Conservation (phyloP, 495 filamentous ascomycete species). For the Darksidea phi region DNA sequence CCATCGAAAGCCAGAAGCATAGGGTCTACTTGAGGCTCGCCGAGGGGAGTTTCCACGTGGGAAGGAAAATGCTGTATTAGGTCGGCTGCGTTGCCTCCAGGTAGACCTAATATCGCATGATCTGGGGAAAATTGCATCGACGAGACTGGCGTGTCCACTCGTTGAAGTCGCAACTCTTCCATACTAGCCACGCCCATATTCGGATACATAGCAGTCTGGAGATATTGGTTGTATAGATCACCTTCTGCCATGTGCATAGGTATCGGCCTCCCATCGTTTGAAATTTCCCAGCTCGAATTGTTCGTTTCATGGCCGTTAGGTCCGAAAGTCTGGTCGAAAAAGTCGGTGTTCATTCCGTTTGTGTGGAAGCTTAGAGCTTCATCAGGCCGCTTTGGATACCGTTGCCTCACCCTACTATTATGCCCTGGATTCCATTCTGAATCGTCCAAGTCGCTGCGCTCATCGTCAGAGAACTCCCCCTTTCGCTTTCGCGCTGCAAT, state of each 20-base stretch:
- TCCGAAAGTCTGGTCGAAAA: conserved; percentile 16
- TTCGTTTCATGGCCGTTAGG: conserved; percentile 38
- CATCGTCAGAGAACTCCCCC: conserved; percentile 37
- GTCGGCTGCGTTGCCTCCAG: conserved; percentile 56
- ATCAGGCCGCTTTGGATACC: conserved; percentile 6
- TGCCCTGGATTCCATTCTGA: conserved; percentile 37
- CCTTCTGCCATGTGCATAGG: conserved; percentile 55
- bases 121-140: conserved; percentile 33
- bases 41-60: conserved; percentile 28
- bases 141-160: conserved; percentile 27
- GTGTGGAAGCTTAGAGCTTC: conserved; percentile 12
- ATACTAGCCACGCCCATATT: conserved; percentile 24
- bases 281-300: conserved; percentile 60
- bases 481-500: conserved; percentile 53
- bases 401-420: conserved; percentile 8
- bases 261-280: conserved; percentile 60
- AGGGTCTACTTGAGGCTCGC: conserved; percentile 40
- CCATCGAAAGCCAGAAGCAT: conserved; percentile 34
- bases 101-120: conserved; percentile 46
- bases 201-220: conserved; percentile 45
- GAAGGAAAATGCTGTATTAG: conserved; percentile 46
- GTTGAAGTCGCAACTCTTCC: conserved; percentile 32
- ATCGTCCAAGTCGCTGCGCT: conserved; percentile 38
- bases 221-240: conserved; percentile 59
- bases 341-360: conserved; percentile 13